These are phyloP conservation scores for Blastocystis sp. DNA, from an alignment of 352 stramenopile genomes.

Conservation along the genomic window DNA sequence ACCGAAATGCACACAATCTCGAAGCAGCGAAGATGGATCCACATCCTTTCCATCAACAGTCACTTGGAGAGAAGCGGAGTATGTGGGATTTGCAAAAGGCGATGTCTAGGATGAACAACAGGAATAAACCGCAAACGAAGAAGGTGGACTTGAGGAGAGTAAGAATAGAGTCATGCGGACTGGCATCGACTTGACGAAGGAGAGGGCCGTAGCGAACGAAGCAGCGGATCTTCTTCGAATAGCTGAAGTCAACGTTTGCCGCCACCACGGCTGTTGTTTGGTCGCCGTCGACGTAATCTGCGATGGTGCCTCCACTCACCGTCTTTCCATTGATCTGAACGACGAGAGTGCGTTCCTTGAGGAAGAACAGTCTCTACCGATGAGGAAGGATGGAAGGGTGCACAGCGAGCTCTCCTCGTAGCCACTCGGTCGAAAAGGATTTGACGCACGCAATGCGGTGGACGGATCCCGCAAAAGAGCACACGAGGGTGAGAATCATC, in stretches of 20 bases:
- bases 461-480: constrained; percentile 3
- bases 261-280: constrained; percentile 22
- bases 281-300: constrained; percentile 34
- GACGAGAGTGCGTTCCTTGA: background rate
- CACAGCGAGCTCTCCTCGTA: constrained; percentile 1
- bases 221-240: constrained; percentile 9
- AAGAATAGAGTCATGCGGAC: background rate
- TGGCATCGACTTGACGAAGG: background rate
- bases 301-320: background rate
- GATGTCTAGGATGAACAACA: background rate
- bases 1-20: constrained; percentile 19
- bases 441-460: background rate
- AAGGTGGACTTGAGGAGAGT: background rate
- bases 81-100: background rate
- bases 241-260: background rate
- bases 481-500: constrained; percentile 32
- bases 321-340: background rate
- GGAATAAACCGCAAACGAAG: background rate
- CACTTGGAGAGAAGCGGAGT: background rate
- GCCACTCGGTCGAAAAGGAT: constrained; percentile 28
- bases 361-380: background rate
- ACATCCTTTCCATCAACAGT: constrained; percentile 23
- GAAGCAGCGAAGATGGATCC: background rate
- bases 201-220: constrained; percentile 9
- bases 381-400: background rate